A percentile compares a stretch with the other conserved stretches of the same genome.
These are phyloP conservation scores for Alternaria brassicicola DNA, from an alignment of 2,329 filamentous ascomycete genomes.

Conservation along the genomic window DNA sequence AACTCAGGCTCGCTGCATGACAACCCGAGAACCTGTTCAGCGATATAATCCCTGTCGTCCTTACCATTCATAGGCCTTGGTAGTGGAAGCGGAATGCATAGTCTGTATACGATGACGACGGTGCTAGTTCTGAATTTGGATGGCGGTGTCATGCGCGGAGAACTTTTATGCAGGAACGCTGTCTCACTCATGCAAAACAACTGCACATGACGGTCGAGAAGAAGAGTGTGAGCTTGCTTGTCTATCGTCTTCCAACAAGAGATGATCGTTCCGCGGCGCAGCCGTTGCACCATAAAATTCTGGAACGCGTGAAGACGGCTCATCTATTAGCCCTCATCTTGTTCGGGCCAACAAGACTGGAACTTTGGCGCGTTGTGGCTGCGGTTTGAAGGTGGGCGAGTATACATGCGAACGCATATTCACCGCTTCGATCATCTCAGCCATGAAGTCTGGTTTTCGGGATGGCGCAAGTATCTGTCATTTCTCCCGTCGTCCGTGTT, in stretches of 20 bases:
- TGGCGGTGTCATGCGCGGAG: background rate
- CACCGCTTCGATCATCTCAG: background rate
- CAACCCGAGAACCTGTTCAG: conserved; percentile 7
- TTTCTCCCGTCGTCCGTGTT: conserved; percentile 8
- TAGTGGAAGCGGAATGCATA: conserved; percentile 3
- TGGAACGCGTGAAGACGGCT: conserved; percentile 9
- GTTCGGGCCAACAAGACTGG: background rate
- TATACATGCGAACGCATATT: conserved; percentile 3
- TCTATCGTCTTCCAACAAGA: conserved; percentile 4
- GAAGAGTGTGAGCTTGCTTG: background rate
- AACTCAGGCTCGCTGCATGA: background rate
- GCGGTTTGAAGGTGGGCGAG: conserved; percentile 12
- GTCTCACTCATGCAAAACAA: conserved; percentile 8
- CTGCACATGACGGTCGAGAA: background rate
- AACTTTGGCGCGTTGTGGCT: conserved; percentile 4
- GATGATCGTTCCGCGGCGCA: background rate
- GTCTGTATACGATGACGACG: background rate
- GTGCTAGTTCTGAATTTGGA: background rate
- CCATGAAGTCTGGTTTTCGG: conserved; percentile 11
- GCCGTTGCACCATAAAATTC: conserved; percentile 3
- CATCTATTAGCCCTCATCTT: background rate
- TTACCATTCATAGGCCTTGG: background rate
- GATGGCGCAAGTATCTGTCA: conserved; percentile 9
- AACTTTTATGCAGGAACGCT: background rate
- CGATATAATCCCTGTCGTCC: background rate